A percentile compares a stretch with the other conserved stretches of the same genome.
Evolutionary conservation across 1,284 basidiomycete genomes (phyloP).

Genomic region (Melampsora larici-populina): DNA sequence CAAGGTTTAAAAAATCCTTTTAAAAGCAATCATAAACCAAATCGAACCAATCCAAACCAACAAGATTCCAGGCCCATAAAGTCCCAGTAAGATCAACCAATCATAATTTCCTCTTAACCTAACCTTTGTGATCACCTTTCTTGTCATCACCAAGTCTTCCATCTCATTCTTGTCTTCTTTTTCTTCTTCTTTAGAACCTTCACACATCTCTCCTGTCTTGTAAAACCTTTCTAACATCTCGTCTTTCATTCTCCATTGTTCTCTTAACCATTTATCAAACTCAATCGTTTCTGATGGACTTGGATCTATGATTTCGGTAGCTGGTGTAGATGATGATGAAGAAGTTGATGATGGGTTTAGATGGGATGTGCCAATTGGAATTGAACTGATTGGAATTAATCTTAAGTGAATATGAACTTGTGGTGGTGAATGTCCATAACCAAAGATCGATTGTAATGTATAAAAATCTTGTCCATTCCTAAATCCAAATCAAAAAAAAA

Average conservation of each 20-base stretch:
- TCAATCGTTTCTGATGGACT: slow-evolving; percentile 47
- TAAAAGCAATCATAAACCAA: background rate
- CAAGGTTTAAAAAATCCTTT: background rate
- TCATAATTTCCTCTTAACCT: background rate
- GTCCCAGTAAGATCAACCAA: background rate
- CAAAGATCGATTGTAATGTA: slow-evolving; percentile 82
- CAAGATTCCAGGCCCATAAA: background rate
- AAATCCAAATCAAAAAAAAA: background rate
- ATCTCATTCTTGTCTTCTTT: slow-evolving; percentile 33
- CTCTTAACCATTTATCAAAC: slow-evolving; percentile 49
- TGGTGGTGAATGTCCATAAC: slow-evolving; percentile 76
- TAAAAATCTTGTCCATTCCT: slow-evolving; percentile 79
- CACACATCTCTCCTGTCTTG: slow-evolving; percentile 48
- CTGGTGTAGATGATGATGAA: too few relatives aligned
- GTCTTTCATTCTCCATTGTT: slow-evolving; percentile 50
- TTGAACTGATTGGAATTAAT: slow-evolving; percentile 17
- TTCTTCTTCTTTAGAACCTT: background rate
- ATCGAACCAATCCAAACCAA: background rate
- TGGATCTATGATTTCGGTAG: slow-evolving; percentile 30
- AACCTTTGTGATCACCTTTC: background rate
- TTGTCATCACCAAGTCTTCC: background rate
- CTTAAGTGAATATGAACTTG: slow-evolving; percentile 79
- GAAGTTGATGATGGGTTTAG: too few relatives aligned
- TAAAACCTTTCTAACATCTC: slow-evolving; percentile 48
- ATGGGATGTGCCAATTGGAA: slow-evolving; percentile 17